phyloP scores from a whole-genome alignment of 2,329 filamentous ascomycete genomes.

The Stemphylium vesicarium region DNA sequence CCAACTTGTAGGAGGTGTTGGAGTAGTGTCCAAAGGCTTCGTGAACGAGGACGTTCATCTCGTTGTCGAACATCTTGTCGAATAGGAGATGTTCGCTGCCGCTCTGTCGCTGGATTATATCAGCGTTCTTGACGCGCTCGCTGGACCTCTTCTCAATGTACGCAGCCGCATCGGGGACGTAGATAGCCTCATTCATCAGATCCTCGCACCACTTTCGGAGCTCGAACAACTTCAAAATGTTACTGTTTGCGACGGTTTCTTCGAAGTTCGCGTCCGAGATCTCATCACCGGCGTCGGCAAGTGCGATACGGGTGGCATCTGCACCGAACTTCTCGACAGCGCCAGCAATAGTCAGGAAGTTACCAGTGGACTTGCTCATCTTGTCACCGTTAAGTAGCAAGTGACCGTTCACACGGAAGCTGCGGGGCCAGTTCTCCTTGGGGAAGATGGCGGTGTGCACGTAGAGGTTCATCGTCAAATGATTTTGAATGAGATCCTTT shows the following conservation, averaged over 20 bases:
- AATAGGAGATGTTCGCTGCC: slow-evolving; percentile 76
- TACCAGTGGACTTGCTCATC: slow-evolving; percentile 97
- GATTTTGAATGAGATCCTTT: slow-evolving; percentile 76
- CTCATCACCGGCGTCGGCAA: slow-evolving; percentile 93
- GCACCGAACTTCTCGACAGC: slow-evolving; percentile 91
- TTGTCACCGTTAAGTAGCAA: slow-evolving; percentile 95
- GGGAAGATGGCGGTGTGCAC: slow-evolving; percentile 90
- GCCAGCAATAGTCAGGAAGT: slow-evolving; percentile 91
- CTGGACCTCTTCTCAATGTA: slow-evolving; percentile 52
- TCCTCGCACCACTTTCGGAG: slow-evolving; percentile 94
- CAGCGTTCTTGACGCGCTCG: slow-evolving; percentile 55
- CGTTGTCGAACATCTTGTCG: slow-evolving; percentile 90
- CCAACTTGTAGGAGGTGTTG: slow-evolving; percentile 49
- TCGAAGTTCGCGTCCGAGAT: slow-evolving; percentile 98
- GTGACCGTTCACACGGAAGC: slow-evolving; percentile 89
- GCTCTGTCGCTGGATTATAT: slow-evolving; percentile 70
- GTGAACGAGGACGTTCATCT: slow-evolving; percentile 82
- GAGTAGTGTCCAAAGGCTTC: slow-evolving; percentile 82
- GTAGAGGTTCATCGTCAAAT: slow-evolving; percentile 95
- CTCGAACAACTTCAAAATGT: slow-evolving; percentile 82
- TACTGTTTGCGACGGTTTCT: slow-evolving; percentile 90
- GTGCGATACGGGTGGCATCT: slow-evolving; percentile 86
- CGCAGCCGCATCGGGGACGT: slow-evolving; percentile 52
- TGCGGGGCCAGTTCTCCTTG: slow-evolving; percentile 84
- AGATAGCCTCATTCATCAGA: slow-evolving; percentile 67